A percentile compares a stretch with the other conserved stretches of the same genome.
Evolutionary conservation across 345 rosid genomes (phyloP).

Genomic region (Aethionema arabicum): DNA sequence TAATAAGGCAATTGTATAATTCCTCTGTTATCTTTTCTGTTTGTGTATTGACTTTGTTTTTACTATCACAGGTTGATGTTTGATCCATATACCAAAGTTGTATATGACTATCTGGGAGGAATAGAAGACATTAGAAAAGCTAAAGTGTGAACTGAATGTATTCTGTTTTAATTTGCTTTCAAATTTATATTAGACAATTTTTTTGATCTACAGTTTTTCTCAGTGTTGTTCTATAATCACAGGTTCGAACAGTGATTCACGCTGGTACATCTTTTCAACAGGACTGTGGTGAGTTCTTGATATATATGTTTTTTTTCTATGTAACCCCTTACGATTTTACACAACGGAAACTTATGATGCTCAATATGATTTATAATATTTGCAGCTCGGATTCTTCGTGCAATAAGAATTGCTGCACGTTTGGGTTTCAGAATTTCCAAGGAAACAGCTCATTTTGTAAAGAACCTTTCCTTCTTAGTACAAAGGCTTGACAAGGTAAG

Average conservation of each 20-base stretch:
- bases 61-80: conserved; percentile 69
- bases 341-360: background rate
- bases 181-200: conserved; percentile 17
- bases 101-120: conserved; percentile 91
- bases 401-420: conserved; percentile 66
- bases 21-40: background rate
- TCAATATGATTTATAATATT: conserved; percentile 11
- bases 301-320: background rate
- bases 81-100: conserved; percentile 80
- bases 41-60: conserved; percentile 10
- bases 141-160: conserved; percentile 88
- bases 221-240: conserved; percentile 23
- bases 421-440: conserved; percentile 74
- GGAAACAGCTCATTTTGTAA: conserved; percentile 78
- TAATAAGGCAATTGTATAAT: background rate
- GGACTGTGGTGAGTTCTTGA: conserved; percentile 56
- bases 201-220: conserved; percentile 26
- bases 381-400: conserved; percentile 86
- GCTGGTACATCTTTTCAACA: conserved; percentile 68
- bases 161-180: conserved; percentile 37
- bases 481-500: conserved; percentile 74
- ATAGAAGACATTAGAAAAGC: conserved; percentile 83
- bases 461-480: conserved; percentile 51
- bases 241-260: conserved; percentile 65
- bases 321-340: background rate